phyloP scores from a whole-genome alignment of 2,329 filamentous ascomycete species.

The Cladophialophora carrionii region DNA sequence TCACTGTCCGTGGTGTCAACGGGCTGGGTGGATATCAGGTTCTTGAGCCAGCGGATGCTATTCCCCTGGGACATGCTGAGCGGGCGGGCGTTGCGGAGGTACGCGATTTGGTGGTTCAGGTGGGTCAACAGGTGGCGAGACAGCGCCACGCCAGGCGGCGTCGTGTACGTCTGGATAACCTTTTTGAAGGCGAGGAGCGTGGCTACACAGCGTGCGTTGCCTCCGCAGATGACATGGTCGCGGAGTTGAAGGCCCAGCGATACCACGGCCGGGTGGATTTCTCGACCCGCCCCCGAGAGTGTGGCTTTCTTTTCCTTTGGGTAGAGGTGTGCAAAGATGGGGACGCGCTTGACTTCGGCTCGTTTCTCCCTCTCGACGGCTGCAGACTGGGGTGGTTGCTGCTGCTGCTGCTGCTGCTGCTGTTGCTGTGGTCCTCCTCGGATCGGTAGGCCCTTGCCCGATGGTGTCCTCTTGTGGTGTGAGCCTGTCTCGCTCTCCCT shows the following conservation, averaged over 20 bases:
- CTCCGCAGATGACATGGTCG: slow-evolving; percentile 84
- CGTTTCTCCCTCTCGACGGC: slow-evolving; percentile 40
- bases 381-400: slow-evolving; percentile 41
- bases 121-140: slow-evolving; percentile 90
- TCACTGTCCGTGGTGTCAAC: slow-evolving; percentile 79
- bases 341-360: slow-evolving; percentile 61
- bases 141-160: slow-evolving; percentile 79
- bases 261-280: slow-evolving; percentile 83
- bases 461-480: slow-evolving; percentile 44
- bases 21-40: slow-evolving; percentile 87
- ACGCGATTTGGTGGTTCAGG: slow-evolving; percentile 93
- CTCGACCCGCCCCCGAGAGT: slow-evolving; percentile 64
- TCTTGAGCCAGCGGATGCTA: slow-evolving; percentile 90
- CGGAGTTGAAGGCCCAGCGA: slow-evolving; percentile 88
- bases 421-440: slow-evolving; percentile 41
- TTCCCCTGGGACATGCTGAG: slow-evolving; percentile 98
- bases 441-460: slow-evolving; percentile 36
- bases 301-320: slow-evolving; percentile 71
- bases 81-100: slow-evolving; percentile 79
- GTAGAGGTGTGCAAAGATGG: slow-evolving; percentile 83
- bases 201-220: slow-evolving; percentile 81
- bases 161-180: slow-evolving; percentile 92
- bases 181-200: slow-evolving; percentile 90
- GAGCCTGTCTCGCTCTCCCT: slow-evolving; percentile 40
- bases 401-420: slow-evolving; percentile 25